These are phyloP conservation scores for Claviceps arundinis DNA, from an alignment of 2,329 filamentous ascomycete genomes.

Conservation along the genomic window DNA sequence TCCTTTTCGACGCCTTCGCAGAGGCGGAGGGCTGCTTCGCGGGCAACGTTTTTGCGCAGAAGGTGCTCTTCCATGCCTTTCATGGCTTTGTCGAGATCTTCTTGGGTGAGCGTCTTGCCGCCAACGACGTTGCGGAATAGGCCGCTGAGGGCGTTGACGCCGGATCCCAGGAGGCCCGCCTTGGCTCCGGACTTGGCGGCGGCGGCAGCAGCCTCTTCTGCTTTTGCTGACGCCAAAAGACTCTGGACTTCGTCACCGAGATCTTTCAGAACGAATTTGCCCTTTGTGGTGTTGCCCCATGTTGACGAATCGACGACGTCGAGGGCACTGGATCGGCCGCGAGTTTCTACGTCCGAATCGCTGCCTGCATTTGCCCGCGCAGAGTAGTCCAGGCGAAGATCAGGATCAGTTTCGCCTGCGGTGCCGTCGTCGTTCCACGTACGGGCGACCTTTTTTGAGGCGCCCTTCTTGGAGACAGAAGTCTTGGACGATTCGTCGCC, in stretches of 20 bases:
- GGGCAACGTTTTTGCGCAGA: conserved; percentile 88
- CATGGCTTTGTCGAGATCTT: conserved; percentile 82
- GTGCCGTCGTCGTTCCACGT: conserved; percentile 86
- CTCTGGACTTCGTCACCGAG: conserved; percentile 85
- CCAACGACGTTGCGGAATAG: conserved; percentile 92
- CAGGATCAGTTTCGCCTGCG: conserved; percentile 64
- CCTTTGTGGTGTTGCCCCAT: conserved; percentile 79
- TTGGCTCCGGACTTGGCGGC: conserved; percentile 34
- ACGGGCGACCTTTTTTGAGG: conserved; percentile 63
- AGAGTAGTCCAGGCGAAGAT: conserved; percentile 83
- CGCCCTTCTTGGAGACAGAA: conserved; percentile 29
- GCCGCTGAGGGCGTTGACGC: conserved; percentile 70
- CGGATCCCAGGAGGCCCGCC: conserved; percentile 60
- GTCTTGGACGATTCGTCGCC: conserved; percentile 61
- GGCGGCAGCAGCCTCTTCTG: conserved; percentile 36
- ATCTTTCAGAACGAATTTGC: conserved; percentile 88
- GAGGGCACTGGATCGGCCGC: conserved; percentile 43
- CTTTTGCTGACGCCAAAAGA: conserved; percentile 71
- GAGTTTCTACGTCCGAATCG: conserved; percentile 36
- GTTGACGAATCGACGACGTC: conserved; percentile 65
- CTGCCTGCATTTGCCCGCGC: conserved; percentile 38
- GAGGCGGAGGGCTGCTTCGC: conserved; percentile 80
- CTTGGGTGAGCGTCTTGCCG: conserved; percentile 79
- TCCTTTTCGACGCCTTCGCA: conserved; percentile 88
- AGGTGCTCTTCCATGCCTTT: conserved; percentile 95